These are phyloP conservation scores for Paraleonurus japonicus DNA, from an alignment of 257 asterid species.

Conservation along the genomic window DNA sequence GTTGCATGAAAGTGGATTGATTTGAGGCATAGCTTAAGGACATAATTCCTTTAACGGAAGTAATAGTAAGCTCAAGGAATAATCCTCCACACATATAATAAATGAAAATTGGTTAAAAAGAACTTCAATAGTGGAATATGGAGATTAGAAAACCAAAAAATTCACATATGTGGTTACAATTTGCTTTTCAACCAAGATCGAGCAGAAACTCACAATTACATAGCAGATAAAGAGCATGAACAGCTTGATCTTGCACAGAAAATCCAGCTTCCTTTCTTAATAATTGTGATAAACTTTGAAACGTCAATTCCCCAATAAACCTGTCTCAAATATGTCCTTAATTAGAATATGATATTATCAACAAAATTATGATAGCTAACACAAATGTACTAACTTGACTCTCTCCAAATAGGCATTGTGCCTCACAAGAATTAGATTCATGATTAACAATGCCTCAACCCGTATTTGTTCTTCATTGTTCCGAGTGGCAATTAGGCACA, in stretches of 20 bases:
- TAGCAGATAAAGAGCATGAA: constrained; percentile 72
- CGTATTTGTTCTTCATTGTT: constrained; percentile 46
- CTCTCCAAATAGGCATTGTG: constrained; percentile 75
- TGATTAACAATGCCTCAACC: constrained; percentile 67
- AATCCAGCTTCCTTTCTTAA: constrained; percentile 69
- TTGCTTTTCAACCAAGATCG: constrained; percentile 10
- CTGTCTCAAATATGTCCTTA: constrained; percentile 39
- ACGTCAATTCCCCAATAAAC: constrained; percentile 52
- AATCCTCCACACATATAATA: constrained; percentile 11
- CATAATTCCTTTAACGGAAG: neutral
- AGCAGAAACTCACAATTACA: constrained; percentile 67
- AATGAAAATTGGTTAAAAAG: neutral
- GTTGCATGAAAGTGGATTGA: constrained; percentile 4
- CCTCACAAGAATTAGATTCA: constrained; percentile 73
- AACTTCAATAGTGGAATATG: neutral
- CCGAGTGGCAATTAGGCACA: constrained; percentile 52
- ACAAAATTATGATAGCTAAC: neutral
- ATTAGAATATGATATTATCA: constrained; percentile 23
- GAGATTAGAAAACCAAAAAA: neutral
- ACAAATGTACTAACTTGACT: constrained; percentile 58
- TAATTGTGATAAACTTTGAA: constrained; percentile 55
- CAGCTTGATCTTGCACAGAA: constrained; percentile 67
- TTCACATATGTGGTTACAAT: neutral
- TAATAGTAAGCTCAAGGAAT: neutral
- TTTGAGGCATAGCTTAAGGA: neutral